Evolutionary conservation across 208 protist genomes (phyloP).

Genomic region (Tetramitus jugosus): DNA sequence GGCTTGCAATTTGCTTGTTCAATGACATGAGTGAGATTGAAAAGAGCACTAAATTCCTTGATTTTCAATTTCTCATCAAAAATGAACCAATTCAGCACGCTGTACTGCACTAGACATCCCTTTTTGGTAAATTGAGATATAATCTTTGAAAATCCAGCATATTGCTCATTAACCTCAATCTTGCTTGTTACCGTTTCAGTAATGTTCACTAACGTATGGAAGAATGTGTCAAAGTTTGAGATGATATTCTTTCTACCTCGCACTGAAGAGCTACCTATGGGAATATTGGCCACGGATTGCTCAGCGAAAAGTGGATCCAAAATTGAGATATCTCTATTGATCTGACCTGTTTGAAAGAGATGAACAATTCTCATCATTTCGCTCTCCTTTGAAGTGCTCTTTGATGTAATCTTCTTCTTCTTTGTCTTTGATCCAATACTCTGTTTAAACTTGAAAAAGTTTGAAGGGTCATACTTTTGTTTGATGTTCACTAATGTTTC

Average conservation of each 20-base stretch:
- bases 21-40: constrained; percentile 5
- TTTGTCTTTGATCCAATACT: background rate
- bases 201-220: background rate
- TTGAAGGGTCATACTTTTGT: no score
- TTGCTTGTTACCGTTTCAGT: background rate
- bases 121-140: constrained; percentile 1
- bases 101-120: background rate
- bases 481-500: no score
- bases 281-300: background rate
- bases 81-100: background rate
- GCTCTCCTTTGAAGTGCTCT: background rate
- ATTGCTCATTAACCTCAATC: constrained; percentile 1
- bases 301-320: background rate
- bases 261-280: background rate
- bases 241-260: background rate
- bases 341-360: background rate
- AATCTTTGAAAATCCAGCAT: background rate
- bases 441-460: constrained; percentile 18
- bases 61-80: background rate
- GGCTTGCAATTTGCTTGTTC: constrained; percentile 13
- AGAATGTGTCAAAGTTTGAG: background rate
- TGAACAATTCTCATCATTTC: background rate
- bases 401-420: no score
- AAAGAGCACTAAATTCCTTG: background rate
- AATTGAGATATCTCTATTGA: background rate